phyloP scores from a whole-genome alignment of 495 filamentous ascomycete genomes.

The Xylaria flabelliformis region DNA sequence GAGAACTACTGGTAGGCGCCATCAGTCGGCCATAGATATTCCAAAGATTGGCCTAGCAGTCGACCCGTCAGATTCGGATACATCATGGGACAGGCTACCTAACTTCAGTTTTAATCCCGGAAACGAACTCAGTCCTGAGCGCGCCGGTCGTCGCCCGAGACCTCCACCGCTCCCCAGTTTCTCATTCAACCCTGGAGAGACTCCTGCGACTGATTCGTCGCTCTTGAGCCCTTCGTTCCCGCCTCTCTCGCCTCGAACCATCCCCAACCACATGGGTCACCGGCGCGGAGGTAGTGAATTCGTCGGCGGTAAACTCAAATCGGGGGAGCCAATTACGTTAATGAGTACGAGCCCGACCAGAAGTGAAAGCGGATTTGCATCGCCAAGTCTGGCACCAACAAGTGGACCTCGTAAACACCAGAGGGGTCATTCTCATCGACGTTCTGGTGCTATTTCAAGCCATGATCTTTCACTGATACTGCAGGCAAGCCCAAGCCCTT shows the following conservation, averaged over 20 bases:
- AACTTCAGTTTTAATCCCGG: conserved; percentile 72
- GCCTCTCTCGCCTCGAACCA: conserved; percentile 51
- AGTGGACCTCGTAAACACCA: conserved; percentile 46
- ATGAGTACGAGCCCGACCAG: conserved; percentile 70
- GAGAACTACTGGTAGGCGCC: conserved; percentile 52
- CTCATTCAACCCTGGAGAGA: conserved; percentile 42
- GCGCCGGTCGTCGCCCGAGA: conserved; percentile 30
- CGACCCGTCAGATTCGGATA: conserved; percentile 31
- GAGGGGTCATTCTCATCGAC: conserved; percentile 81
- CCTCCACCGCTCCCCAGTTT: conserved; percentile 47
- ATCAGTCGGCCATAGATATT: conserved; percentile 54
- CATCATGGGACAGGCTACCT: conserved; percentile 59
- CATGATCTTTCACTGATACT: conserved; percentile 80
- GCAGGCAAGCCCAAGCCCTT: conserved; percentile 53
- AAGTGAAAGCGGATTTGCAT: conserved; percentile 60
- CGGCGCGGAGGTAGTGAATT: conserved; percentile 79
- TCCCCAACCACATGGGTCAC: conserved; percentile 62
- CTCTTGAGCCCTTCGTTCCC: conserved; percentile 53
- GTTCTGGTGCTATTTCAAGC: conserved; percentile 86
- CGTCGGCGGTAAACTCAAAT: conserved; percentile 73
- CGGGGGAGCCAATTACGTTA: conserved; percentile 59
- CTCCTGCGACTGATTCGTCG: conserved; percentile 37
- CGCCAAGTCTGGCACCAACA: conserved; percentile 55
- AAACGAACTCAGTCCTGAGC: conserved; percentile 39
- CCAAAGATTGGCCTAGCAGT: conserved; percentile 30